Percentiles rank a stretch among this genome's conserved stretches.
Evolutionary conservation across 495 filamentous ascomycete species (phyloP).

Genomic region (Thozetella sp.): DNA sequence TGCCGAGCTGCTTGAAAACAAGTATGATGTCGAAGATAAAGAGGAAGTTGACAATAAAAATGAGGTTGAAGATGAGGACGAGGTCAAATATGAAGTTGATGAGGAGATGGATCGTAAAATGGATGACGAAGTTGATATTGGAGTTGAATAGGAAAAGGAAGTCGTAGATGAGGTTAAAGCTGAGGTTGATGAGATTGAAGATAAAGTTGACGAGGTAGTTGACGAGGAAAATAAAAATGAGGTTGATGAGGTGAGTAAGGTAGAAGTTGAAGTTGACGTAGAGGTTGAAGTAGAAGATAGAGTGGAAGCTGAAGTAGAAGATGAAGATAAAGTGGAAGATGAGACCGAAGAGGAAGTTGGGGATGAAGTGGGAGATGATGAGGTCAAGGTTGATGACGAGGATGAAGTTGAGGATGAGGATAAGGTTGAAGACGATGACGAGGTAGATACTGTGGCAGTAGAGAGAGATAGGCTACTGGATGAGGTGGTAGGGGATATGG

Average conservation of each 20-base stretch:
- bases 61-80: neutral
- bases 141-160: neutral
- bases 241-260: neutral
- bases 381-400: neutral
- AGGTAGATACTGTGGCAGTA: too few relatives aligned
- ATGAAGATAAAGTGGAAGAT: neutral
- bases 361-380: neutral
- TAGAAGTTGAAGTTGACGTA: neutral
- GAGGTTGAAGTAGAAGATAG: neutral
- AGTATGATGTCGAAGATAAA: neutral
- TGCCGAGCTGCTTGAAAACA: too few relatives aligned
- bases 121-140: neutral
- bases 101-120: neutral
- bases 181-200: neutral
- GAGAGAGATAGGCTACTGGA: too few relatives aligned
- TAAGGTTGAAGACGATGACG: neutral
- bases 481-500: too few relatives aligned
- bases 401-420: neutral
- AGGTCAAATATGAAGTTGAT: neutral
- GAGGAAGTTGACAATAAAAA: neutral
- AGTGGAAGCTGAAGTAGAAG: neutral
- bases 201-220: neutral
- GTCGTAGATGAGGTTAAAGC: neutral
- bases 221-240: neutral
- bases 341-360: neutral